Base-by-base conservation (phyloP, 306 rosid genomes). In the Prosopis cineraria region DNA sequence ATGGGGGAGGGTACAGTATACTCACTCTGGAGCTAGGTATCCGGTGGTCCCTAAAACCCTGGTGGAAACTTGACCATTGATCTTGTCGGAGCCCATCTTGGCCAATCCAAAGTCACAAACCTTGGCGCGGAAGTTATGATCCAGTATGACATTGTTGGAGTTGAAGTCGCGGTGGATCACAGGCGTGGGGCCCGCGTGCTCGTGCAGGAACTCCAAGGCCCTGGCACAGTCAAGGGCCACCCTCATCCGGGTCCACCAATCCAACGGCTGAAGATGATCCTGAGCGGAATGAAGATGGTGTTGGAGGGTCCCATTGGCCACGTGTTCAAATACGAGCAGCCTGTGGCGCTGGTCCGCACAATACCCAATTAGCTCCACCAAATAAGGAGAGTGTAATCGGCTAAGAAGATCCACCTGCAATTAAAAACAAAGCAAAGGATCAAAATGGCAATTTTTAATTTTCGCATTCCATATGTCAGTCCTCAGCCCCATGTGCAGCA, bases 11-110 rank as follows among this genome's bases (percentile, higher is more conserved):
- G 8, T 58, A 13, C 37, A 58, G n/a, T 68, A 59, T 81, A 89
- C 98, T 93, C 87, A 96, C 99, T 96, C 99, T 84, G 99, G 99
- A 69, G 99, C 99, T 43, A 91, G 70, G 83, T 93, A 96, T 84
- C 97, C 99, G 3, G 98, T 93, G 94, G 97, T 91, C 96, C 97
- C 96, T 37, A 88, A 78, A 70, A 93, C 91, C 68, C 92, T 87
- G 19, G 99, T 96, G 14, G 94, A 96, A 74, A 91, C 89, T 78
- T 87, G 99, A 45, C 96, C 93, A 31, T 96, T 89, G 85, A 84
- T 90, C 80, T 90, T 96, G 78, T 90, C 91, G 10, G 98, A 93
- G 13, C 92, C 96, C 89, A 90, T 87, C 86, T 88, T 96, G 70
- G 96, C 99, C 93, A 89, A 83, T 37, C 94, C 93, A 37, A 96